Evolutionary conservation across 192 early-diverging fungal species (phyloP), one percentile per base, ranked within the genome.

Genomic region (Dimargaris cristalligena): DNA sequence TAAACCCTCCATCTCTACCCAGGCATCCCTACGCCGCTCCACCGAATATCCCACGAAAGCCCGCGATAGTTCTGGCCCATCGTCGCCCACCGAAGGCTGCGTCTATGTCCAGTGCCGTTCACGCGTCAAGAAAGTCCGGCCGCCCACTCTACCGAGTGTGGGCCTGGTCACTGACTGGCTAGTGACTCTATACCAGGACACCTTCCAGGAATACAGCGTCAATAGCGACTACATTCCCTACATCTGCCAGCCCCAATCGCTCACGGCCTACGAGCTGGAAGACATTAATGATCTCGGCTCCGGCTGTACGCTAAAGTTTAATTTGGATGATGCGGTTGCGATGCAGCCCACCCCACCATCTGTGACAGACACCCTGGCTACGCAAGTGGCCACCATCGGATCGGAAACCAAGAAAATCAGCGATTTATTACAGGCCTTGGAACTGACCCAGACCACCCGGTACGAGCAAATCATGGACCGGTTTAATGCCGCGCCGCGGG

Each of bases 191-290:
- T 54, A 54, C 52, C 14, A n/a, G 10, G 47, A 48, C 20, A 4
- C 10, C 4, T 54, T 34, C 29, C 11, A 13, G 3, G 30, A 23
- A 4, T 3, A 11, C 9, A n/a, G 8, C 26, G 52, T 30, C 29
- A n/a, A 29, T 10, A 30, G 25, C 28, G 25, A 29, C 25, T 30
- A 23, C 32, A 23, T 54, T 23, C 30, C 25, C 52, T 23, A 54
- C 26, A 29, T 54, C 6, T 34, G 52, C 28, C 52, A 33, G 32
- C 52, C 52, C 32, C 22, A 54, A 23, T 11, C 25, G 8, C 3
- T 6, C 22, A n/a, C n/a, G 52, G 25, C 31, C 31, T 54, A 54
- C 52, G 52, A 54, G n/a, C 25, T 54, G 26, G 52, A 54, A 13
- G 52, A 54, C n/a, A 10, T 54, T 23, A n/a, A 3, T 10, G 52